Conservation (phyloP, 805 yeast genomes). For the Dipodascus albidus region DNA sequence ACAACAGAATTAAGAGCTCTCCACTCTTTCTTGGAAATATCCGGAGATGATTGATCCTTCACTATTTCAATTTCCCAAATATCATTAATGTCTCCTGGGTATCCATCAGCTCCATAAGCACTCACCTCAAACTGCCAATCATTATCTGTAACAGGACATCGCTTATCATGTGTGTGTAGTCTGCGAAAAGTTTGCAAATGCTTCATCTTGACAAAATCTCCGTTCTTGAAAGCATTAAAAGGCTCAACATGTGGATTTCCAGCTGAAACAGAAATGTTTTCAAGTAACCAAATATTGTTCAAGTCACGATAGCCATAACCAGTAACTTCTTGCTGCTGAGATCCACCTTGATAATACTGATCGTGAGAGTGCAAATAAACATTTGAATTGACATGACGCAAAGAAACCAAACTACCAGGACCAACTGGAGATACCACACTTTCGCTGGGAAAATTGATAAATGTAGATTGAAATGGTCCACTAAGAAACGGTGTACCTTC, state of each 20-base stretch:
- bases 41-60: slow-evolving; percentile 22
- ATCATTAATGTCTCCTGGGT: slow-evolving; percentile 44
- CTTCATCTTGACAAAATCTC: slow-evolving; percentile 32
- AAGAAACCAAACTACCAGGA: slow-evolving; percentile 51
- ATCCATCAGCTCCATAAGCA: slow-evolving; percentile 42
- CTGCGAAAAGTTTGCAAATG: slow-evolving; percentile 24
- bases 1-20: slow-evolving; percentile 43
- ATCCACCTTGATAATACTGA: slow-evolving; percentile 39
- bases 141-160: slow-evolving; percentile 14
- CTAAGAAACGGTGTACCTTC: slow-evolving; percentile 40
- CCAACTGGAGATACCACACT: slow-evolving; percentile 40
- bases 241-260: slow-evolving; percentile 23
- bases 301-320: slow-evolving; percentile 41
- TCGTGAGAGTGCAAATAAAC: slow-evolving; percentile 61
- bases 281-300: slow-evolving; percentile 59
- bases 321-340: slow-evolving; percentile 58
- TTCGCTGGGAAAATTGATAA: slow-evolving; percentile 23
- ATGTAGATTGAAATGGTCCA: slow-evolving; percentile 42
- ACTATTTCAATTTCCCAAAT: slow-evolving; percentile 42
- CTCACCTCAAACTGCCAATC: slow-evolving; percentile 18
- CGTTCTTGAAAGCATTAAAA: slow-evolving; percentile 45
- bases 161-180: slow-evolving; percentile 15
- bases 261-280: slow-evolving; percentile 20
- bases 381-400: slow-evolving; percentile 51
- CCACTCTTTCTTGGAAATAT: slow-evolving; percentile 21